These are phyloP conservation scores for Daldinia caldariorum DNA, from an alignment of 495 filamentous ascomycete species.

Conservation along the genomic window DNA sequence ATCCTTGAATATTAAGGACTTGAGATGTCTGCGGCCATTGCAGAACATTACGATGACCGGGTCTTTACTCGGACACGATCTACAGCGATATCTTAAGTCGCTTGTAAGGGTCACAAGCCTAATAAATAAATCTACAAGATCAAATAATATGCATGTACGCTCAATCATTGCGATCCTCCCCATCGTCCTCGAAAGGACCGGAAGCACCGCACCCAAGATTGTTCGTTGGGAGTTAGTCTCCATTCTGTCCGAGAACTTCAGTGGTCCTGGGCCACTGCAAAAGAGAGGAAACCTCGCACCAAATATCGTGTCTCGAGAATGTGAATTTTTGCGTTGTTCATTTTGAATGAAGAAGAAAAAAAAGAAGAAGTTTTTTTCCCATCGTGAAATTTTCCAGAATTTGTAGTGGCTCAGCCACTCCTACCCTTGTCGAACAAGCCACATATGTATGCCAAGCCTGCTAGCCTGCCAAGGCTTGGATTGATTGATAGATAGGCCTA, in stretches of 20 bases:
- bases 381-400: slow-evolving; percentile 41
- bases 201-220: slow-evolving; percentile 69
- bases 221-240: slow-evolving; percentile 60
- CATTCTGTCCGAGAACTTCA: slow-evolving; percentile 62
- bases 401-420: slow-evolving; percentile 26
- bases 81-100: background rate
- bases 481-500: background rate
- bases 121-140: background rate
- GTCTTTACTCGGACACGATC: background rate
- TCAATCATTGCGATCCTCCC: slow-evolving; percentile 66
- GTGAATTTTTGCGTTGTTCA: slow-evolving; percentile 65
- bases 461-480: background rate
- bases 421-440: slow-evolving; percentile 21
- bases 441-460: slow-evolving; percentile 13
- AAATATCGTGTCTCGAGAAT: slow-evolving; percentile 60
- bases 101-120: background rate
- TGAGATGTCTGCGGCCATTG: background rate
- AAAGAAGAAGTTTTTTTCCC: slow-evolving; percentile 42
- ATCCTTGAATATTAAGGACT: background rate
- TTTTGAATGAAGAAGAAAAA: slow-evolving; percentile 54
- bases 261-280: slow-evolving; percentile 57
- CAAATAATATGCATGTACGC: slow-evolving; percentile 53
- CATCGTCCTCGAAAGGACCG: slow-evolving; percentile 52
- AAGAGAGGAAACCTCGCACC: slow-evolving; percentile 54
- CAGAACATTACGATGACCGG: background rate